Percentiles rank a stretch among this genome's conserved stretches.
These are phyloP conservation scores for Boletellus dicymbophilus DNA, from an alignment of 1,284 basidiomycete species.

Conservation along the genomic window DNA sequence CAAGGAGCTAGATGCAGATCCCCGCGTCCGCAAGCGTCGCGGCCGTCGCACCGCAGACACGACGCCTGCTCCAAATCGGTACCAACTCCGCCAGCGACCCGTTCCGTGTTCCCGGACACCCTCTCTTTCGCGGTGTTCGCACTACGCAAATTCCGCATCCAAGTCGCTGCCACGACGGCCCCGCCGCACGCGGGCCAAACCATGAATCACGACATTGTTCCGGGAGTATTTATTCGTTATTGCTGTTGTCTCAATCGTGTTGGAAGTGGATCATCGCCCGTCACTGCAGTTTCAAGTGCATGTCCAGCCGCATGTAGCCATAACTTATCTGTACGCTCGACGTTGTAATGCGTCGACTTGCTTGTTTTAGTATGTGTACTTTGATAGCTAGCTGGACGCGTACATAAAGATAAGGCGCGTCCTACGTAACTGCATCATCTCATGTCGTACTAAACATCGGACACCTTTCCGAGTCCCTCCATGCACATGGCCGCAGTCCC, in stretches of 20 bases:
- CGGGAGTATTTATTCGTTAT: slow-evolving; percentile 31
- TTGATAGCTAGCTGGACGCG: too few species aligned
- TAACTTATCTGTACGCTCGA: slow-evolving; percentile 9
- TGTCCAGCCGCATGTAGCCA: slow-evolving; percentile 12
- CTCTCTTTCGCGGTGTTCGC: slow-evolving; percentile 16
- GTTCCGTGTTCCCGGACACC: slow-evolving; percentile 13
- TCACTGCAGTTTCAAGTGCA: background rate
- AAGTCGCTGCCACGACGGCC: slow-evolving; percentile 17
- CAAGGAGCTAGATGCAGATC: slow-evolving; percentile 7
- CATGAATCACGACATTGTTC: slow-evolving; percentile 9
- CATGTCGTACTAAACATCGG: slow-evolving; percentile 11
- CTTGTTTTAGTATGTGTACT: too few species aligned
- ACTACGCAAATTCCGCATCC: slow-evolving; percentile 4
- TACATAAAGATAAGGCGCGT: slow-evolving; percentile 24
- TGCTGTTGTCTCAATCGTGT: slow-evolving; percentile 28
- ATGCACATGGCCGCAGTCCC: slow-evolving; percentile 27
- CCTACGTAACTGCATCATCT: too few species aligned
- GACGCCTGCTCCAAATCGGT: slow-evolving; percentile 21
- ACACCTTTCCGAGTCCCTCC: background rate
- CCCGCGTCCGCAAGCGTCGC: slow-evolving; percentile 14
- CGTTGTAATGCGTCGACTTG: slow-evolving; percentile 6
- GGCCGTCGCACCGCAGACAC: slow-evolving; percentile 1
- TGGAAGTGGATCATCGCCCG: slow-evolving; percentile 8
- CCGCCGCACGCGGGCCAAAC: slow-evolving; percentile 14
- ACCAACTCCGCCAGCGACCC: slow-evolving; percentile 33